Base-by-base conservation (phyloP, 352 stramenopile genomes). In the Globisporangium echinulatum region DNA sequence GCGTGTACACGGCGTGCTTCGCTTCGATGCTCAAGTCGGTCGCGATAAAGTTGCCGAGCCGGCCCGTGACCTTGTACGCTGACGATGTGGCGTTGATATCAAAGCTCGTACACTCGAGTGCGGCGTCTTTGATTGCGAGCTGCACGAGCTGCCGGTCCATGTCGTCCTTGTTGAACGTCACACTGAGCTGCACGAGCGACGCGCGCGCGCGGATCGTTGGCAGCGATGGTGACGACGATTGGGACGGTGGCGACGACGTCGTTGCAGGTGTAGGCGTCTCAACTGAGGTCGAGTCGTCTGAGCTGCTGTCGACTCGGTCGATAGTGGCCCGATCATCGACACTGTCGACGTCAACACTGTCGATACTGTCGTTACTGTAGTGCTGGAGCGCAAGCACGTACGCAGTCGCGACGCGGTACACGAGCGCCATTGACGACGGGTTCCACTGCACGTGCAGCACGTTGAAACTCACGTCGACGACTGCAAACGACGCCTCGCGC, bases 81-180 rank as follows among this genome's bases (percentile, higher is more conserved):
- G 49, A 50, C 19, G 33, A 11, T 25, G 46, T 15, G n/a, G 5
- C 46, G 8, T 7, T 4, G 5, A 25, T 49, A 10, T 69, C 54
- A 15, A 47, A 67, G 38, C 52, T 72, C 15, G 67, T 64, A 50
- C 74, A 85, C 9, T 85, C 71, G 14, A 91, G 40, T 5, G 67
- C 70, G 1, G 79, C 69, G 58, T 90, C 69, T 38, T 74, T 79
- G 54, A 91, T 75, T 7, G 81, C 68, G 3, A 92, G 51, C 36
- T 75, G 70, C 37, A 88, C 74, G 4, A 94, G 64, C 48, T 87
- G 82, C 19, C 85, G 82, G 48, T 87, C 64, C 1, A 82, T 49
- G 50, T 89, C 67, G 37, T 94, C 82, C 63, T 94, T 94, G 62
- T 94, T 94, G 55, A 94, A 88, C 13, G 85, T 88, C 43, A 94